Base-by-base conservation (phyloP, 2,329 filamentous ascomycete genomes). In the Cladosporium sp. region DNA sequence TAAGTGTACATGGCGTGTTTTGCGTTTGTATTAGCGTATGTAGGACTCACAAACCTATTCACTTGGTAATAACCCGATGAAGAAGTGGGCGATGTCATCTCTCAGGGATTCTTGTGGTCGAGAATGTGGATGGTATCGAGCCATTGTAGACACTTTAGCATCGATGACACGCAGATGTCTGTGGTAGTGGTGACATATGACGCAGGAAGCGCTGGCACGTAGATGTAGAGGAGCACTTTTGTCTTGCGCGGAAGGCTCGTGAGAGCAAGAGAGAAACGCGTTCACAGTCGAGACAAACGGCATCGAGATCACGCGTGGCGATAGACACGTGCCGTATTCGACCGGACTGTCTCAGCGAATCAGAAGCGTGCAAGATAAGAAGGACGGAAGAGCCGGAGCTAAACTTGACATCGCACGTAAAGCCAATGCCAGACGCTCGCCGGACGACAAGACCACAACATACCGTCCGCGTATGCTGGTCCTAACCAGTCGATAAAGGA, bases 321-420 rank as follows among this genome's bases (percentile, higher is more conserved):
- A 54, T 28, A 18, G 14, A 12, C 7, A 15, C 8, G 24, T 24
- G 24, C 24, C 24, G 10, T 55, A 10, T 7, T 11, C 38, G 38
- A 54, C 28, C 21, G 15, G n/a, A 28, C 7, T 12, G 11, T 38
- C 21, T 58, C 57, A 44, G 57, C 57, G 11, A 59, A 59, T 59
- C 36, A 59, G 7, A 47, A 47, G 36, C 34, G 38, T 5, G 24
- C 24, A 59, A 47, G 57, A 59, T 59, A 59, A 59, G 38, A 58
- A 41, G 34, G 21, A 34, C 32, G n/a, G 11, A 41, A 58, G 32
- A 24, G 30, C 34, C 55, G 55, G 21, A 58, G 32, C 15, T 34
- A 24, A 28, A 58, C 24, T n/a, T 11, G 55, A 41, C 55, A 41
- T 32, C 54, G 5, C 28, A 57, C 52, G 28, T 38, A 52, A 57